phyloP scores from a whole-genome alignment of 805 yeast genomes.

The Sugiyamaella qingdaonensis region DNA sequence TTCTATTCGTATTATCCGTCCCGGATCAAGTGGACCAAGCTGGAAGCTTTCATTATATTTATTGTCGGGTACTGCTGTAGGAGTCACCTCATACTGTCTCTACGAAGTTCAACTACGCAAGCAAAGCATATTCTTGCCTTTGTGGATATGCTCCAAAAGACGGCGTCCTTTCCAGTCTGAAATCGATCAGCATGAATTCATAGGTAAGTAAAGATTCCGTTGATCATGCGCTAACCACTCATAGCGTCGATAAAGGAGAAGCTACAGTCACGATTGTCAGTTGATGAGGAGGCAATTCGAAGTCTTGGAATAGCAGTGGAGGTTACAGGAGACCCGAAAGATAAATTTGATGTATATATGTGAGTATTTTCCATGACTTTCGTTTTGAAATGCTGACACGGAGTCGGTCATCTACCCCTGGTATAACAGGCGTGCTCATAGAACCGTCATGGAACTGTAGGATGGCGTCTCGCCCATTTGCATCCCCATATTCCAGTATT shows the following conservation, averaged over 20 bases:
- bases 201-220: not conserved
- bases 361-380: not conserved
- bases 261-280: conserved; percentile 19
- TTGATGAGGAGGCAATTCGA: conserved; percentile 18
- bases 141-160: conserved; percentile 17
- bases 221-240: not conserved
- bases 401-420: conserved; percentile 18
- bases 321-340: conserved; percentile 8
- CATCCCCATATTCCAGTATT: conserved; percentile 11
- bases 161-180: conserved; percentile 20
- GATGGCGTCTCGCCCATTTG: conserved; percentile 18
- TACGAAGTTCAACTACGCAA: conserved; percentile 2
- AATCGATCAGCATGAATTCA: conserved; percentile 15
- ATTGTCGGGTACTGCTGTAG: not conserved
- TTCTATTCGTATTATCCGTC: not conserved
- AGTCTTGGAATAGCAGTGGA: conserved; percentile 19
- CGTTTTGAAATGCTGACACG: too few relatives aligned
- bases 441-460: conserved; percentile 14
- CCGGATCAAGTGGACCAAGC: not conserved
- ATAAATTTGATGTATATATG: conserved; percentile 9
- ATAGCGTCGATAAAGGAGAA: conserved; percentile 5
- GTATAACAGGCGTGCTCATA: conserved; percentile 19
- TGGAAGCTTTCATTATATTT: not conserved
- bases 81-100: not conserved
- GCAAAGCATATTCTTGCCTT: conserved; percentile 21